Evolutionary conservation across 306 rosid genomes (phyloP), one percentile per base, ranked within the genome.

Genomic region (Acacia confusa): DNA sequence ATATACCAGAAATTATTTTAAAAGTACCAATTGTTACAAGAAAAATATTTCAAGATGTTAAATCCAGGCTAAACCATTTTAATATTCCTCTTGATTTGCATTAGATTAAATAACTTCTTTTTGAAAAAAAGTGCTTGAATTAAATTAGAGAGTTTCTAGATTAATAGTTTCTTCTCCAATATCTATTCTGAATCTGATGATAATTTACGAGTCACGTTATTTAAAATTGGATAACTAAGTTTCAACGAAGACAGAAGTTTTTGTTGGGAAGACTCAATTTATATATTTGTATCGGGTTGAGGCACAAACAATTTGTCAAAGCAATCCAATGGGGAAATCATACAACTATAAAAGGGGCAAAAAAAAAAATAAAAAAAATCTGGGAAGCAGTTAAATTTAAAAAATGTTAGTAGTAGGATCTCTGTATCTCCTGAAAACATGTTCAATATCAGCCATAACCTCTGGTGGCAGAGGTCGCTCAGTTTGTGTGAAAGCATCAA

Each of bases 391-490:
- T 66, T 25, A 64, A n/a, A 30, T 85, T 84, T 7, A 72, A 92
- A 58, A 72, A 92, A 58, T 83, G 13, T 57, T 57, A 36, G 87
- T 44, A 58, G 94, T 28, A 30, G 99, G 97, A 86, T 95, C 99
- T 86, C 80, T 92, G 91, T 82, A 92, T 87, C 91, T 92, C 89
- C 82, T 88, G 84, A 92, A 93, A 77, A 89, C 55, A 19, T 58
- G 76, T 84, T 93, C 98, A 80, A 92, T 90, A 55, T 85, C 98
- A 63, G 84, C 85, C 86, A 78, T 61, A 32, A 90, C 83, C 84
- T 89, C 92, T 34, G 74, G 87, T 22, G 93, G 92, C 53, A 93
- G 85, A 30, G 98, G 98, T 45, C 97, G 82, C 85, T 89, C 87
- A 1, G 93, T 92, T 57, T 78, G 70, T 55, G 83, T 72, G 80